These are phyloP conservation scores for Gossypium thurberi DNA, from an alignment of 345 rosid species.

Conservation along the genomic window DNA sequence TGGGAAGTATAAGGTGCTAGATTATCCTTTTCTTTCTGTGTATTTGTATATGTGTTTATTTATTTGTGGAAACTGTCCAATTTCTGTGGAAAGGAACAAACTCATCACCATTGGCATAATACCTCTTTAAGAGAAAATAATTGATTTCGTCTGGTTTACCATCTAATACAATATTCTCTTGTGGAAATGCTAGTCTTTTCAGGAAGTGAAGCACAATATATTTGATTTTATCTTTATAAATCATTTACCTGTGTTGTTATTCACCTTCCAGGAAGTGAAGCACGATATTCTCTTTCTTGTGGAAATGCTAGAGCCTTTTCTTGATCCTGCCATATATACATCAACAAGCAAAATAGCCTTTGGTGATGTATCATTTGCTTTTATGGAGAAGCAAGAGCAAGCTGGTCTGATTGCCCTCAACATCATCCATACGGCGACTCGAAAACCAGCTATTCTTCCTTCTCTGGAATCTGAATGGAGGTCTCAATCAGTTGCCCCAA, in stretches of 20 bases:
- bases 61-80: neutral
- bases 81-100: neutral
- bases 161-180: neutral
- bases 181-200: neutral
- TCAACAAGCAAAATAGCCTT: slow-evolving; percentile 49
- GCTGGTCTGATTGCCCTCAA: slow-evolving; percentile 50
- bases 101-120: neutral
- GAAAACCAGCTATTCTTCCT: slow-evolving; percentile 71
- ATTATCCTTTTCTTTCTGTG: neutral
- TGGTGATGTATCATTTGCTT: slow-evolving; percentile 46
- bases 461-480: slow-evolving; percentile 79
- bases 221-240: neutral
- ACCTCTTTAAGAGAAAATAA: neutral
- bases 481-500: slow-evolving; percentile 70
- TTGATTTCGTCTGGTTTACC: neutral
- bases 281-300: slow-evolving; percentile 72
- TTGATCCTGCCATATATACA: slow-evolving; percentile 56
- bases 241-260: neutral
- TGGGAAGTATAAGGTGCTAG: slow-evolving; percentile 65
- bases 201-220: neutral
- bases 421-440: slow-evolving; percentile 62
- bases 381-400: slow-evolving; percentile 51
- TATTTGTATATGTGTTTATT: neutral
- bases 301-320: slow-evolving; percentile 81
- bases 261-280: slow-evolving; percentile 60